Evolutionary conservation across 768 basidiomycete genomes (phyloP), one percentile per base, ranked within the genome.

Genomic region (Pleurotus pulmonarius): DNA sequence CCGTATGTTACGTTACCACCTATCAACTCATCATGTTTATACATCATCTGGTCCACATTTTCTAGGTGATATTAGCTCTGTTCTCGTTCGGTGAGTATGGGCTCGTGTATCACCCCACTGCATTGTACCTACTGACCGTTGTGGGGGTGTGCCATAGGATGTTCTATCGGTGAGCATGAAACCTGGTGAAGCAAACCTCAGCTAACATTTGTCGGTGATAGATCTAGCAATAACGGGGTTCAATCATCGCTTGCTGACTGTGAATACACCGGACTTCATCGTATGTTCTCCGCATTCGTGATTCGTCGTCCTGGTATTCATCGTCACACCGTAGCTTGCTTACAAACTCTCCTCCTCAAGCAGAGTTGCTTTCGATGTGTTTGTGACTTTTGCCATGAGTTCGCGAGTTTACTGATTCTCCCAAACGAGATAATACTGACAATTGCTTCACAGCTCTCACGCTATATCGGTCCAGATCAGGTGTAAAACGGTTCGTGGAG

Each of bases 241-340:
- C n/a, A 52, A 52, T 22, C 49, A 52, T 40, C 49, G 49, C 38
- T n/a, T 52, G 26, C 22, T 52, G 20, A 41, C 49, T 22, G 49
- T 52, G 15, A 52, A 52, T 22, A 52, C 49, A 20, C 49, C 49
- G 15, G 49, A 52, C 38, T 52, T 52, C 49, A 20, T 52, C 1
- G 49, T 52, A 49, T 12, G 47, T 49, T 11, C 26, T 29, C 26
- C 26, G 26, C 26, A 5, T 29, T 29, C 26, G 5, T 6, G 26
- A 29, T 29, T 1, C 26, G 26, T 29, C 26, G 26, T 29, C 26
- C 26, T 29, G 26, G 26, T 43, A 43, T 43, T 25, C 46, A 18
- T 18, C 26, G 6, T 6, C 26, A 29, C 26, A 29, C 26, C 26
- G 26, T 29, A 52, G 49, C 49, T 52, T 34, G 49, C 49, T n/a